Base-by-base conservation (phyloP, 140 eudicot genomes). In the Ambrosia hybrid region DNA sequence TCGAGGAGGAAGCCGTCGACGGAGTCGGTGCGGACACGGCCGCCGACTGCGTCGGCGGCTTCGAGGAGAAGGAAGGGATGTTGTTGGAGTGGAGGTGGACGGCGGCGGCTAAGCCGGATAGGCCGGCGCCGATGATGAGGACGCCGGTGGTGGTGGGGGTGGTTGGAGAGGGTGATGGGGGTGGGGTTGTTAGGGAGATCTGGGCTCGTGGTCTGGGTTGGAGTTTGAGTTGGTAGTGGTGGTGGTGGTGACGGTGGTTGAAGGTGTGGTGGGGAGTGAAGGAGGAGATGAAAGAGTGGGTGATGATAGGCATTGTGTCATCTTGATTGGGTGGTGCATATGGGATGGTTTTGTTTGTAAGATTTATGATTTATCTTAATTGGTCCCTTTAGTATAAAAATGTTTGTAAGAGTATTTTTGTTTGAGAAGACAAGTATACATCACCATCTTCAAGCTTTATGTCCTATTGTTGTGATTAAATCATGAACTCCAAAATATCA, bases 61-160 rank as follows among this genome's bases (percentile, higher is more conserved):
- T 94, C 99, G 11, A 94, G 63, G 57, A 94, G 87, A 76, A 86
- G 80, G 86, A 85, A 90, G 0, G 95, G 62, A 83, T 80, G 84
- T 76, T 73, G 38, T 82, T 74, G 80, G 99, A 83, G 60, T 79
- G 84, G 80, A 94, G 99, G 4, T 83, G 83, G 7, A 67, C 51
- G 55, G 97, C 96, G 80, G 99, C 97, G 55, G 99, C 88, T 72
- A 94, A 72, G 83, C 99, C 99, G 57, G 99, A 80, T 26, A 94
- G 87, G 9, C 99, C 99, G 60, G 91, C 99, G 72, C 99, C 99
- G 80, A 94, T 58, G 36, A 94, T 61, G 26, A 94, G 79, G 41
- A 84, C 95, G 61, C 85, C 80, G 63, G 89, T 86, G n/a, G 76
- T 77, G 4, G 62, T 56, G 33, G 15, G 72, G 9, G 43, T 71